phyloP scores from a whole-genome alignment of 108 stramenopile species.

The Cylindrotheca closterium region DNA sequence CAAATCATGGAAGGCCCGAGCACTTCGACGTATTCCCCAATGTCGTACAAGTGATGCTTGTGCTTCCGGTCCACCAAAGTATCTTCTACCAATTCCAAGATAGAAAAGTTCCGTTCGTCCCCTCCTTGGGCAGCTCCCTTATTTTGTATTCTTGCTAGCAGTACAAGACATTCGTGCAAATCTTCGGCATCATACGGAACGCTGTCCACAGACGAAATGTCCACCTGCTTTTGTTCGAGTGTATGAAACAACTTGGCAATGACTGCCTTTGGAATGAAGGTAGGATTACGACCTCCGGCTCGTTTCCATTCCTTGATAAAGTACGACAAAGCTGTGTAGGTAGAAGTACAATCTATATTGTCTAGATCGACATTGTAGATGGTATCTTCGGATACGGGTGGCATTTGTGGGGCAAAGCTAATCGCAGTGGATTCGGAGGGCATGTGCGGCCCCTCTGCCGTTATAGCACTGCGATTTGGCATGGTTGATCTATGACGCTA shows the following conservation, averaged over 20 bases:
- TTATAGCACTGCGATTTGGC: no score
- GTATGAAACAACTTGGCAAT: constrained; percentile 1
- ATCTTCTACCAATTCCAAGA: constrained; percentile 16
- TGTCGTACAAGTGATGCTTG: constrained; percentile 26
- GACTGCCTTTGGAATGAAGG: constrained; percentile 14
- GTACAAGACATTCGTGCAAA: constrained; percentile 12
- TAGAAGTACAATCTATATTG: constrained; percentile 1
- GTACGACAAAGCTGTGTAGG: constrained; percentile 16
- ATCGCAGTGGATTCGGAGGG: no score
- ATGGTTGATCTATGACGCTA: no score
- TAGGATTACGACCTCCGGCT: constrained; percentile 10
- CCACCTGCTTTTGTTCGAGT: constrained; percentile 6
- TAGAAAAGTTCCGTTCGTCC: background rate
- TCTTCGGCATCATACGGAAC: constrained; percentile 23
- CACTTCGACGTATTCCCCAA: constrained; percentile 52
- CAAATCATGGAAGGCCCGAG: constrained; percentile 38
- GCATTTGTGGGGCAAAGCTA: background rate
- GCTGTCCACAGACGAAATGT: constrained; percentile 11
- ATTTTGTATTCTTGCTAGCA: constrained; percentile 19
- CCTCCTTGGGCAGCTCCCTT: constrained; percentile 9
- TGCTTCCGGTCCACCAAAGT: constrained; percentile 10
- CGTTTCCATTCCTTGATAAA: constrained; percentile 1
- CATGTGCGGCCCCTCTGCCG: no score
- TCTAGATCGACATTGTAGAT: constrained; percentile 1
- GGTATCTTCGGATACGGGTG: background rate